phyloP scores from a whole-genome alignment of 2,329 filamentous ascomycete genomes.

The Penicillium carneum region DNA sequence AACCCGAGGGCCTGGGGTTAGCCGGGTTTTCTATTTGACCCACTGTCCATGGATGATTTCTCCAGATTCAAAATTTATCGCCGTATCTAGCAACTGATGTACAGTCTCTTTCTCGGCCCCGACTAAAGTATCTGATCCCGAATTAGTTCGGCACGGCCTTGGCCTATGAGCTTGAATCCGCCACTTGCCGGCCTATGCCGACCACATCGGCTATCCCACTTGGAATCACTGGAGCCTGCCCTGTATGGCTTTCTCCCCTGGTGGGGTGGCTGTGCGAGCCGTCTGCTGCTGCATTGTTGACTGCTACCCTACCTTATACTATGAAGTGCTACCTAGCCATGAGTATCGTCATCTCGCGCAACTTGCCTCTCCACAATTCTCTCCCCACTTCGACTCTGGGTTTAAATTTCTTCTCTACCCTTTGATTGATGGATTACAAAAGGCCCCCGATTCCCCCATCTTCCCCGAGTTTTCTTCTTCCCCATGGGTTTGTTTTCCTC shows the following conservation, averaged over 20 bases:
- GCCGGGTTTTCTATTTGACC: conserved; percentile 16
- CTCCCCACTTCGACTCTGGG: conserved; percentile 25
- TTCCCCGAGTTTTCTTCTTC: conserved; percentile 22
- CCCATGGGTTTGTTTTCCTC: conserved; percentile 26
- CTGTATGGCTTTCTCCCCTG: conserved; percentile 26
- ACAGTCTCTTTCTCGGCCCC: not conserved
- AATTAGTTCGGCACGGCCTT: conserved; percentile 13
- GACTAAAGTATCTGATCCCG: not conserved
- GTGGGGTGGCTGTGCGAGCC: conserved; percentile 30
- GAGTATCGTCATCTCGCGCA: conserved; percentile 28
- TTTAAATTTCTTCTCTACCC: conserved; percentile 12
- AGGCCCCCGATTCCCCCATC: conserved; percentile 24
- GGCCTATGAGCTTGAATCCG: conserved; percentile 17
- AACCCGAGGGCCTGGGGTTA: conserved; percentile 24
- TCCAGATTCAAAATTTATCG: conserved; percentile 15
- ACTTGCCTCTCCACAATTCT: conserved; percentile 31
- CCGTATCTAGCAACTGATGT: not conserved
- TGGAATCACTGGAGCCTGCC: conserved; percentile 28
- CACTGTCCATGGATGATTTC: not conserved
- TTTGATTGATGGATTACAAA: conserved; percentile 30
- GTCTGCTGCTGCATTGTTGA: conserved; percentile 34
- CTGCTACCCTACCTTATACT: not conserved
- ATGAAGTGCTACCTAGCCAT: conserved; percentile 3
- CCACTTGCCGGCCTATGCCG: conserved; percentile 21
- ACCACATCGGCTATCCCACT: conserved; percentile 22